Conservation (phyloP, 495 filamentous ascomycete species). For the Lasiosphaeria ovina region DNA sequence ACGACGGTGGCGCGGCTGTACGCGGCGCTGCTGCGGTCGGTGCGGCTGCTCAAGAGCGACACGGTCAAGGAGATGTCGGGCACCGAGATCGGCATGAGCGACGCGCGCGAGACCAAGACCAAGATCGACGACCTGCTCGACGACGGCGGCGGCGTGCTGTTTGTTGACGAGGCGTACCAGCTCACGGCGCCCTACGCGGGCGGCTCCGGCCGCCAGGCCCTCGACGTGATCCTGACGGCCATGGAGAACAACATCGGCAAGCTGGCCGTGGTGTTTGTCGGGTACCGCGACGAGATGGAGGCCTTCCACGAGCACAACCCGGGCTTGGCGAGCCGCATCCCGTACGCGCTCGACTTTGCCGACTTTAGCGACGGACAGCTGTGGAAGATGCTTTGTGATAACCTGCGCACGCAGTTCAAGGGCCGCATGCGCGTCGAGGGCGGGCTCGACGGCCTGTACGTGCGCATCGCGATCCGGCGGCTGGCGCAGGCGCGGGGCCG, state of each 20-base stretch:
- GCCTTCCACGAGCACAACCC: slow-evolving; percentile 76
- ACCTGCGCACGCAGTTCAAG: slow-evolving; percentile 44
- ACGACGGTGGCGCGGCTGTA: slow-evolving; percentile 78
- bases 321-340: slow-evolving; percentile 70
- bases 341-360: slow-evolving; percentile 60
- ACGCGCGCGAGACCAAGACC: slow-evolving; percentile 55
- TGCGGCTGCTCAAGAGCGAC: slow-evolving; percentile 54
- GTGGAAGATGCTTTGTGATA: slow-evolving; percentile 54
- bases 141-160: slow-evolving; percentile 65
- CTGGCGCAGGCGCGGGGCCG: slow-evolving; percentile 60
- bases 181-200: slow-evolving; percentile 53
- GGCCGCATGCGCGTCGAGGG: slow-evolving; percentile 58
- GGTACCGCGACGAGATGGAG: slow-evolving; percentile 79
- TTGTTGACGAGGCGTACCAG: slow-evolving; percentile 80
- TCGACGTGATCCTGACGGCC: slow-evolving; percentile 73
- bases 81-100: slow-evolving; percentile 61
- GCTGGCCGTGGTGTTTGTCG: slow-evolving; percentile 73
- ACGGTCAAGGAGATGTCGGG: slow-evolving; percentile 68
- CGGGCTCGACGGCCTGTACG: slow-evolving; percentile 61
- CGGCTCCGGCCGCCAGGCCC: slow-evolving; percentile 55
- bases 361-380: slow-evolving; percentile 72
- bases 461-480: slow-evolving; percentile 60
- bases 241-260: slow-evolving; percentile 74
- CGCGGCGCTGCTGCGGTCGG: slow-evolving; percentile 61
- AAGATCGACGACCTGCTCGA: slow-evolving; percentile 55